A percentile compares a stretch with the other conserved stretches of the same genome.
These are phyloP conservation scores for Mycosphaerelloides madeirae DNA, from an alignment of 2,329 filamentous ascomycete species.

Conservation along the genomic window DNA sequence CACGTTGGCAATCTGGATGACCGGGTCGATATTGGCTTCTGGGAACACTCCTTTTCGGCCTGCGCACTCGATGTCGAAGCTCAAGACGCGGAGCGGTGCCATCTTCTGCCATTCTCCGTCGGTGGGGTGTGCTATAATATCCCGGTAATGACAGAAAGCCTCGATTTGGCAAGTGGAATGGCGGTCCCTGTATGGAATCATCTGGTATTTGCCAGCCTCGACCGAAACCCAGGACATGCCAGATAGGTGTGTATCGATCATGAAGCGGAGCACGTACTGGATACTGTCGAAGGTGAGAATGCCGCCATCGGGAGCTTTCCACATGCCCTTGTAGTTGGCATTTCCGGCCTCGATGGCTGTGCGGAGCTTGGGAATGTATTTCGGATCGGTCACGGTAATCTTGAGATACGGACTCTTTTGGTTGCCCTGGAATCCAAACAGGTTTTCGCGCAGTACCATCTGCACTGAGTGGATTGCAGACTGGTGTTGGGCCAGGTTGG, in stretches of 20 bases:
- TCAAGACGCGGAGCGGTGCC: slow-evolving; percentile 85
- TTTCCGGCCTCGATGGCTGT: slow-evolving; percentile 67
- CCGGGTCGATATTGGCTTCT: slow-evolving; percentile 82
- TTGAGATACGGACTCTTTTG: slow-evolving; percentile 87
- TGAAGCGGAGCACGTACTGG: slow-evolving; percentile 90
- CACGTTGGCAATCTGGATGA: slow-evolving; percentile 97
- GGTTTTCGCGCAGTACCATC: slow-evolving; percentile 79
- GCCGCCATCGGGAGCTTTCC: slow-evolving; percentile 65
- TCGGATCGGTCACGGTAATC: slow-evolving; percentile 87
- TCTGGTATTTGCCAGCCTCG: slow-evolving; percentile 65
- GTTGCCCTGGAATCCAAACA: slow-evolving; percentile 93
- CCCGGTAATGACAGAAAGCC: slow-evolving; percentile 73
- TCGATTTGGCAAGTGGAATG: slow-evolving; percentile 97
- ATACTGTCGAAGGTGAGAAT: slow-evolving; percentile 94
- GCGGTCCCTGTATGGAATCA: slow-evolving; percentile 61
- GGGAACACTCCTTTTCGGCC: slow-evolving; percentile 97
- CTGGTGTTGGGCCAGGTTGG: slow-evolving; percentile 67
- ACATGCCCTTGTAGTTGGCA: slow-evolving; percentile 87
- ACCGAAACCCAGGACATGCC: slow-evolving; percentile 98
- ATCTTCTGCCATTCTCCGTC: slow-evolving; percentile 98
- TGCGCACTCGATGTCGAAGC: slow-evolving; percentile 98
- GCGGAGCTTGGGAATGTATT: slow-evolving; percentile 71
- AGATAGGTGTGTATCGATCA: slow-evolving; percentile 92
- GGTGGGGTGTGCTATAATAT: slow-evolving; percentile 80
- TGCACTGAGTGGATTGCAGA: slow-evolving; percentile 74